Evolutionary conservation across 306 rosid species (phyloP).

Genomic region (Parietaria judaica): DNA sequence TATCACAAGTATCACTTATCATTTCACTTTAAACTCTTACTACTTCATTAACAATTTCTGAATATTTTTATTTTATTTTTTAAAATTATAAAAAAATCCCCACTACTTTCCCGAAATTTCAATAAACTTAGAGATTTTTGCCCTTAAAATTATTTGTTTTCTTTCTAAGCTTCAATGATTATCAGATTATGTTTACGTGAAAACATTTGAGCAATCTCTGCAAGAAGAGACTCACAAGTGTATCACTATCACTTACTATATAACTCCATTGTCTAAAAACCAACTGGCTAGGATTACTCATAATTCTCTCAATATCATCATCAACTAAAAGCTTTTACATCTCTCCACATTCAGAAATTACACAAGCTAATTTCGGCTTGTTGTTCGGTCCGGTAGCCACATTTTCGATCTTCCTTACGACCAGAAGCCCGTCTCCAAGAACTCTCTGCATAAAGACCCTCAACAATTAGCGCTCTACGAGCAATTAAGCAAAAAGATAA

Average conservation of each 20-base stretch:
- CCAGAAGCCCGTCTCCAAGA: constrained; percentile 97
- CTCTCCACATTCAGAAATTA: constrained; percentile 92
- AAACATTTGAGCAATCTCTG: neutral
- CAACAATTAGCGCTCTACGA: neutral
- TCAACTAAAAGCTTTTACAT: constrained; percentile 38
- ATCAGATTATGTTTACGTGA: too few relatives aligned
- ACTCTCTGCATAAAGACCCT: constrained; percentile 57
- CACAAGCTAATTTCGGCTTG: constrained; percentile 76
- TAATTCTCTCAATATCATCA: neutral
- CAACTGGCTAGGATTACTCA: neutral
- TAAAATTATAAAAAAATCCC: too few relatives aligned
- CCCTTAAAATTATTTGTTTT: too few relatives aligned
- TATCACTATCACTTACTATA: neutral
- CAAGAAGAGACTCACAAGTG: neutral
- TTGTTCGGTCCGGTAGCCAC: constrained; percentile 93
- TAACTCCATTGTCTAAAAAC: neutral
- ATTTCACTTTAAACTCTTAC: too few relatives aligned
- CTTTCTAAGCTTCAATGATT: too few relatives aligned
- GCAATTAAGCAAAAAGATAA: too few relatives aligned
- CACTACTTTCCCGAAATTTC: too few relatives aligned
- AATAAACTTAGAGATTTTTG: too few relatives aligned
- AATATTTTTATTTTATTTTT: too few relatives aligned
- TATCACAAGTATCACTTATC: too few relatives aligned
- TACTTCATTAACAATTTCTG: too few relatives aligned
- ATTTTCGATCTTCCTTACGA: constrained; percentile 91